A percentile compares a stretch with the other conserved stretches of the same genome.
These are phyloP conservation scores for Dendryphion nanum DNA, from an alignment of 2,329 filamentous ascomycete genomes.

Conservation along the genomic window DNA sequence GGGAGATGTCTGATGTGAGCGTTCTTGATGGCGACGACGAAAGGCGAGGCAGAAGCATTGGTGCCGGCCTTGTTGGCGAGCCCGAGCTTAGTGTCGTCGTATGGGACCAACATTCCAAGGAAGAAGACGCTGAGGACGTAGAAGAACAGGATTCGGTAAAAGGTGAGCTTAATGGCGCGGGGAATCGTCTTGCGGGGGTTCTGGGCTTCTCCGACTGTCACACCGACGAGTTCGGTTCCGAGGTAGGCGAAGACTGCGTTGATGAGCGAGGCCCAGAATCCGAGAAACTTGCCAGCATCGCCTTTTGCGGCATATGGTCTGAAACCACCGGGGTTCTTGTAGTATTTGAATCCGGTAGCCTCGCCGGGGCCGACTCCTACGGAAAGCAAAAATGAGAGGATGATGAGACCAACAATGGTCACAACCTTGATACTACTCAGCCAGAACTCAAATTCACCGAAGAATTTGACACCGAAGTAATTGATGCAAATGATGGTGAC, in stretches of 20 bases:
- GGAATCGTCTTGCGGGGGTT: constrained; percentile 77
- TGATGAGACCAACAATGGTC: constrained; percentile 46
- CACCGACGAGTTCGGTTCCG: constrained; percentile 67
- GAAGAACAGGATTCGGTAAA: constrained; percentile 80
- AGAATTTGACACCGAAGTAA: constrained; percentile 58
- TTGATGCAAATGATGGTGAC: constrained; percentile 46
- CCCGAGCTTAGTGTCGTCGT: constrained; percentile 60
- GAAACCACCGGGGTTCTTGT: constrained; percentile 46
- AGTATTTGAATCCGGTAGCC: constrained; percentile 47
- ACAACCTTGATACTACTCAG: constrained; percentile 48
- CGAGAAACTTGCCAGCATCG: constrained; percentile 42
- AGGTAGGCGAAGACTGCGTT: constrained; percentile 78
- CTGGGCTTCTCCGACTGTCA: constrained; percentile 76
- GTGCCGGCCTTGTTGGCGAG: constrained; percentile 54
- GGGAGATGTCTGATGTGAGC: constrained; percentile 63
- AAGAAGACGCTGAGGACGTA: constrained; percentile 73
- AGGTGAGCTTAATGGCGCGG: constrained; percentile 75
- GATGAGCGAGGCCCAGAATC: constrained; percentile 67
- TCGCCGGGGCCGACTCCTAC: constrained; percentile 44
- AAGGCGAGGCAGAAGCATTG: constrained; percentile 65
- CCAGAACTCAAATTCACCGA: constrained; percentile 52
- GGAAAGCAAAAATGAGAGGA: constrained; percentile 44
- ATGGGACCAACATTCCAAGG: constrained; percentile 74
- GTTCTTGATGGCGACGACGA: constrained; percentile 69
- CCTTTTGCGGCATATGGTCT: constrained; percentile 37